A percentile compares a stretch with the other conserved stretches of the same genome.
phyloP scores from a whole-genome alignment of 495 filamentous ascomycete species.

The Penicillium pancosmium region DNA sequence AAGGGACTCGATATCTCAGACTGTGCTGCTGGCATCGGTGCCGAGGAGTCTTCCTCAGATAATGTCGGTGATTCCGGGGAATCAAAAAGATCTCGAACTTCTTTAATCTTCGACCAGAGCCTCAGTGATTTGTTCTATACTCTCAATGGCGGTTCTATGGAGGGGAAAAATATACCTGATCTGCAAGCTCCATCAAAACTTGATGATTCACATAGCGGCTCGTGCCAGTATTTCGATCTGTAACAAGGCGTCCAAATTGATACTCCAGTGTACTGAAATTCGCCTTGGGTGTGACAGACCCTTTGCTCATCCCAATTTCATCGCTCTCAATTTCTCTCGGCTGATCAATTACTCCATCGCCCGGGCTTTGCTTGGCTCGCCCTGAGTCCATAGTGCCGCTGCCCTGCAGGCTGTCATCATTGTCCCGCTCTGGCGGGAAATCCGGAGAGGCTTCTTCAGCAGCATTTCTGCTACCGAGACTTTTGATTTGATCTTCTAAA shows the following conservation, averaged over 20 bases:
- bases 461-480: too few species aligned
- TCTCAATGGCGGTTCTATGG: not conserved
- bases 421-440: too few species aligned
- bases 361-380: too few species aligned
- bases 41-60: slow-evolving; percentile 53
- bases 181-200: slow-evolving; percentile 8
- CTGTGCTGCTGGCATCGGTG: not conserved
- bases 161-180: slow-evolving; percentile 25
- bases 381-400: too few species aligned
- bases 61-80: slow-evolving; percentile 29
- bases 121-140: slow-evolving; percentile 23
- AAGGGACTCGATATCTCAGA: slow-evolving; percentile 31
- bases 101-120: slow-evolving; percentile 50
- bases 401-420: too few species aligned
- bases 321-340: not conserved
- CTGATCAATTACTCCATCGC: slow-evolving; percentile 53
- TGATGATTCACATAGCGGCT: slow-evolving; percentile 52
- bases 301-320: not conserved
- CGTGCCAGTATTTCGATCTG: slow-evolving; percentile 18
- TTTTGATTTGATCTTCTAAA: slow-evolving; percentile 61
- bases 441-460: too few species aligned
- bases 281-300: not conserved
- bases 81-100: slow-evolving; percentile 52
- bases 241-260: slow-evolving; percentile 59
- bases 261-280: not conserved